phyloP scores from a whole-genome alignment of 768 basidiomycete genomes.

The Tulasnella sp. region DNA sequence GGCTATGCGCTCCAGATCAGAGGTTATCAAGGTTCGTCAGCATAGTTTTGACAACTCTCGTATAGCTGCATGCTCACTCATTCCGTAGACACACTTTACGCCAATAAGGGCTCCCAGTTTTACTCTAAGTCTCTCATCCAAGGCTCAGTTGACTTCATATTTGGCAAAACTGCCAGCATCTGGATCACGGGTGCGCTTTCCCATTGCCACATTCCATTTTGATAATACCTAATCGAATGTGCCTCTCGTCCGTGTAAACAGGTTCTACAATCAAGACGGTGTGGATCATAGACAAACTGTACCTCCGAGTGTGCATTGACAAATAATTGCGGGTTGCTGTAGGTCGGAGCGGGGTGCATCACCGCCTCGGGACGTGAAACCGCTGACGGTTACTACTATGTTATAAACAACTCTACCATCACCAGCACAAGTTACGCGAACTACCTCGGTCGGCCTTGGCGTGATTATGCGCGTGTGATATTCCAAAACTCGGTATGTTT shows the following conservation, averaged over 20 bases:
- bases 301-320: not conserved
- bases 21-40: constrained; percentile 10
- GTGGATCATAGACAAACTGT: not conserved
- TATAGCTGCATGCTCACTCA: too few species aligned
- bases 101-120: not conserved
- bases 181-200: constrained; percentile 6
- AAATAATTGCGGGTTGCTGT: too few species aligned
- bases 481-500: constrained; percentile 24
- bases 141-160: constrained; percentile 20
- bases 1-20: constrained; percentile 11
- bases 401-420: not conserved
- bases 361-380: constrained; percentile 4
- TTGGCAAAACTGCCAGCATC: constrained; percentile 3
- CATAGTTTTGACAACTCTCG: too few species aligned
- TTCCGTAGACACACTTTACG: not conserved
- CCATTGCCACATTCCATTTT: too few species aligned
- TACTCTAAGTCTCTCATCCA: constrained; percentile 14
- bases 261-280: constrained; percentile 9
- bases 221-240: not conserved
- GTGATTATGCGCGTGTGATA: constrained; percentile 21
- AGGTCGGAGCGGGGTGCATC: constrained; percentile 5
- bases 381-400: not conserved
- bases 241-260: not conserved
- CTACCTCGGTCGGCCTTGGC: constrained; percentile 11
- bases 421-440: not conserved